phyloP scores from a whole-genome alignment of 805 yeast species.

The Yarrowia keelungensis region DNA sequence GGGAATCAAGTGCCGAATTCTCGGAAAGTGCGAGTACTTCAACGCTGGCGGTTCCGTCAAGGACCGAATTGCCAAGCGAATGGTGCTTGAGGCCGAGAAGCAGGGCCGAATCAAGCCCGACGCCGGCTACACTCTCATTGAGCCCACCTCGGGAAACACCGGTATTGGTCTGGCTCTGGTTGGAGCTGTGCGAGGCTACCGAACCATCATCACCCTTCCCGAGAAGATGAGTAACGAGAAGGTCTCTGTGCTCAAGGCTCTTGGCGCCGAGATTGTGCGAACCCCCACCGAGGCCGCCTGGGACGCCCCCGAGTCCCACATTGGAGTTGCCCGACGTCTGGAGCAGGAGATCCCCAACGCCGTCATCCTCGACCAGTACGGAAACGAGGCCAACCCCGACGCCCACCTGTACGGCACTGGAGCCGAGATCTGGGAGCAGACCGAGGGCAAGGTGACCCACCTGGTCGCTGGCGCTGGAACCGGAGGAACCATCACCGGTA shows the following conservation, averaged over 20 bases:
- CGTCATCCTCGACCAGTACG: slow-evolving; percentile 83
- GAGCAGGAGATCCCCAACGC: slow-evolving; percentile 86
- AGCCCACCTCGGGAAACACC: slow-evolving; percentile 91
- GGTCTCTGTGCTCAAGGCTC: slow-evolving; percentile 83
- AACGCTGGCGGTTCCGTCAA: slow-evolving; percentile 91
- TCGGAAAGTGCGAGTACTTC: slow-evolving; percentile 81
- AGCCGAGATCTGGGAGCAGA: slow-evolving; percentile 82
- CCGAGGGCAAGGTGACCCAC: slow-evolving; percentile 71
- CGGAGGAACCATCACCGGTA: slow-evolving; percentile 90
- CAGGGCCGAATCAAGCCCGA: slow-evolving; percentile 76
- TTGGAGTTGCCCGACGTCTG: slow-evolving; percentile 82
- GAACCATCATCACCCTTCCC: slow-evolving; percentile 86
- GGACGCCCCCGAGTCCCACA: slow-evolving; percentile 90
- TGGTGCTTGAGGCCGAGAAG: slow-evolving; percentile 86
- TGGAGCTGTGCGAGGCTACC: slow-evolving; percentile 86
- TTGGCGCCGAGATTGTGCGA: slow-evolving; percentile 89
- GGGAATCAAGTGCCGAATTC: slow-evolving; percentile 68
- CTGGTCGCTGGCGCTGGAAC: slow-evolving; percentile 94
- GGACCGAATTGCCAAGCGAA: slow-evolving; percentile 85
- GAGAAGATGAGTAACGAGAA: slow-evolving; percentile 93
- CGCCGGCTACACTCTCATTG: slow-evolving; percentile 75
- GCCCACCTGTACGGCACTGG: slow-evolving; percentile 90
- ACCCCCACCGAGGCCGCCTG: slow-evolving; percentile 93
- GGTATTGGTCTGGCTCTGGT: slow-evolving; percentile 88
- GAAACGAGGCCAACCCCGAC: slow-evolving; percentile 76